Conservation (phyloP, 2,329 filamentous ascomycete genomes). For the Penicillium sp. region DNA sequence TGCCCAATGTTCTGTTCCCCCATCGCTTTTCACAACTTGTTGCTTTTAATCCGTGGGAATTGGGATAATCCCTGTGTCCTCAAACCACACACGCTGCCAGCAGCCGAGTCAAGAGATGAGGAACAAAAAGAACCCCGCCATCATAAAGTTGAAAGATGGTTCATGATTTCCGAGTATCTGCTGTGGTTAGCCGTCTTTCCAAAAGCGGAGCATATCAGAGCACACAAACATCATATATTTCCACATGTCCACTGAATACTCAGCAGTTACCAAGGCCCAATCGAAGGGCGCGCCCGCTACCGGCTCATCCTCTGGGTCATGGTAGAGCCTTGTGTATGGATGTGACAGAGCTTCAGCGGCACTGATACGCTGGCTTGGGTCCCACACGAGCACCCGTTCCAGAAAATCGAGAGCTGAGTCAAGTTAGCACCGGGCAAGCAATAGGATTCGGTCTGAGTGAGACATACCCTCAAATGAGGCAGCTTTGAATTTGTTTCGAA, state of each 20-base stretch:
- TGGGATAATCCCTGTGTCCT: not conserved
- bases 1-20: not conserved
- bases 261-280: not conserved
- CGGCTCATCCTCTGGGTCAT: conserved; percentile 4
- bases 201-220: not conserved
- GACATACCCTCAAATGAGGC: not conserved
- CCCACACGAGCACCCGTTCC: conserved; percentile 1
- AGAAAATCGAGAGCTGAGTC: not conserved
- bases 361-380: not conserved
- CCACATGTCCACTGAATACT: not conserved
- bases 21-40: not conserved
- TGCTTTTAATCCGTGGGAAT: not conserved
- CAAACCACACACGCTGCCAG: not conserved
- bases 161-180: not conserved
- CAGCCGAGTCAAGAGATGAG: not conserved
- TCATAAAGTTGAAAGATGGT: not conserved
- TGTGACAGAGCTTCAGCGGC: not conserved
- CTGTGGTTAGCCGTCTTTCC: not conserved
- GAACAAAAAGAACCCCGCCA: not conserved
- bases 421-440: not conserved
- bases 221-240: not conserved
- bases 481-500: not conserved
- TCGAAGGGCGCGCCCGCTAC: not conserved
- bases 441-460: not conserved
- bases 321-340: conserved; percentile 1